Base-by-base conservation (phyloP, 1,284 basidiomycete species). In the Calocybe gambosa region DNA sequence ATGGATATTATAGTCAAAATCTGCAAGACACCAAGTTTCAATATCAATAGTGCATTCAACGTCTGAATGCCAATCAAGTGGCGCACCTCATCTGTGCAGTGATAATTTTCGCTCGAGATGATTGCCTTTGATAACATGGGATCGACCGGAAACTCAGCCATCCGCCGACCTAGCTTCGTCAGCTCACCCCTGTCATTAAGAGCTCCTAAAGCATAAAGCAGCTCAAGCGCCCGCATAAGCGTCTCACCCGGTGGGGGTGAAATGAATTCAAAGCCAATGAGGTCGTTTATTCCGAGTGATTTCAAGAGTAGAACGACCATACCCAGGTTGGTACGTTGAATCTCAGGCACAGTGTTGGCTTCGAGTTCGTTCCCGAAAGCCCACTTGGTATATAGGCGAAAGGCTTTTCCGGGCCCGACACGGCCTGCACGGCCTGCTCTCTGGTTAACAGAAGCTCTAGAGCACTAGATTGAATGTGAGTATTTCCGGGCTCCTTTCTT, bases 141-240 rank as follows among this genome's bases (percentile, higher is more conserved):
- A 60, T 99, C 96, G 31, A 98, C 91, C 4, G 95, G 95, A 67
- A 99, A 99, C 64, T 99, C 96, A 3, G 95, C 95, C 96, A 99
- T 99, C 40, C 93, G 73, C 46, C 96, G 76, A 0, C 96, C 96
- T 19, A 99, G 77, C 62, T 97, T 93, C 9, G 96, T 99, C 53
- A 99, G 67, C 64, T 99, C 94, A 10, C 96, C 96, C 50, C 89
- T 77, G 64, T 99, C 94, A 63, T 99, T 98, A 54, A 99, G 73
- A 0, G 95, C 94, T 16, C 95, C 96, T 0, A 99, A 73, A 0
- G 94, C 95, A 65, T 99, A 99, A 0, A 99, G 69, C 52, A 97
- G 68, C 64, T 98, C 94, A 31, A 99, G 74, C 2, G 93, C 91
- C 31, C 93, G 81, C 76, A 98, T 95, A 46, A 99, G 81, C n/a